These are phyloP conservation scores for Lipomyces lipofer DNA, from an alignment of 805 yeast genomes.

Conservation along the genomic window DNA sequence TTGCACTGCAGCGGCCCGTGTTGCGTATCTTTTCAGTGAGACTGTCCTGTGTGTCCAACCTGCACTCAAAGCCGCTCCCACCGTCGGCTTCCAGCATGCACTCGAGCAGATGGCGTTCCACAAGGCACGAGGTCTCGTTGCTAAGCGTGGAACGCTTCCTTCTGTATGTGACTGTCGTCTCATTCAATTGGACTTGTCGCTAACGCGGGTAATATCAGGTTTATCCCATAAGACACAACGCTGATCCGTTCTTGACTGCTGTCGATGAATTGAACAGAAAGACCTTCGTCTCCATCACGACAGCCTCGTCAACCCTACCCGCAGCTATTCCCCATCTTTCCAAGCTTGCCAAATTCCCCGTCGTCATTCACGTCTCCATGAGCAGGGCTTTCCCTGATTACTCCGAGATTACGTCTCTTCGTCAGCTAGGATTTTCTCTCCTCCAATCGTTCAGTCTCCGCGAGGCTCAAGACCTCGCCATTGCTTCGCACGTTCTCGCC, in stretches of 20 bases:
- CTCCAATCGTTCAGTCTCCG: conserved; percentile 63
- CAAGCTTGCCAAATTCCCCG: conserved; percentile 43
- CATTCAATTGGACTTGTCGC: neutral
- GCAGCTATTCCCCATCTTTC: conserved; percentile 60
- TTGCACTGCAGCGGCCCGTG: conserved; percentile 22
- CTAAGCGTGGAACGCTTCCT: conserved; percentile 26
- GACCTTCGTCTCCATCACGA: conserved; percentile 49
- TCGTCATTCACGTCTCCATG: conserved; percentile 57
- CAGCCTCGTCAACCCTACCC: conserved; percentile 56
- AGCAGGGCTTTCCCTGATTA: conserved; percentile 53
- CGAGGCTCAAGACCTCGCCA: conserved; percentile 56
- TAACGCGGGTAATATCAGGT: conserved; percentile 9
- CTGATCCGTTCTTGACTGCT: conserved; percentile 56
- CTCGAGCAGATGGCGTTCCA: conserved; percentile 18
- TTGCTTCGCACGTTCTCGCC: conserved; percentile 61
- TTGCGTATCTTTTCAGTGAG: conserved; percentile 31
- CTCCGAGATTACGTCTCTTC: conserved; percentile 66
- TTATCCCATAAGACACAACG: conserved; percentile 43
- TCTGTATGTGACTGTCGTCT: conserved; percentile 5
- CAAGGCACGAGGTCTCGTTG: conserved; percentile 28
- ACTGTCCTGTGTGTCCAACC: conserved; percentile 28
- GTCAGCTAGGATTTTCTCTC: conserved; percentile 65
- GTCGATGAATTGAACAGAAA: conserved; percentile 39
- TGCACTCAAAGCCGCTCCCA: conserved; percentile 8
- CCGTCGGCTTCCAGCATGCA: conserved; percentile 22